A percentile compares a stretch with the other conserved stretches of the same genome.
These are phyloP conservation scores for Aspergillus ellipticus DNA, from an alignment of 495 filamentous ascomycete species.

Conservation along the genomic window DNA sequence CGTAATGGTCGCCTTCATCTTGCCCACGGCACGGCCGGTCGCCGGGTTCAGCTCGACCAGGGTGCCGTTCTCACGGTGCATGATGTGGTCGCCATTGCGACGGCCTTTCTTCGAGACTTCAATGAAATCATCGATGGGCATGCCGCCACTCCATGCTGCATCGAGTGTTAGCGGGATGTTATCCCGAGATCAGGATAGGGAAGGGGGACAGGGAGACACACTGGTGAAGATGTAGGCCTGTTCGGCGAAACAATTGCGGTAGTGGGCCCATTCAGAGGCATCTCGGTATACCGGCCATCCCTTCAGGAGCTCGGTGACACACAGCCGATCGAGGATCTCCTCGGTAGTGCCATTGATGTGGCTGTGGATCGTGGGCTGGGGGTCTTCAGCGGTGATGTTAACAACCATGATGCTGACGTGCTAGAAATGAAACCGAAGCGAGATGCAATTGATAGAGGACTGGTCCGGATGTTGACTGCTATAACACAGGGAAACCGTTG, in stretches of 20 bases:
- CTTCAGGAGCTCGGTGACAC: conserved; percentile 1
- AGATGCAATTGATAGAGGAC: neutral
- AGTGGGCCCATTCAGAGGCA: conserved; percentile 2
- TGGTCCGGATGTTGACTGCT: neutral
- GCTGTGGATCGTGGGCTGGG: conserved; percentile 1
- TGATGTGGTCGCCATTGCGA: conserved; percentile 2
- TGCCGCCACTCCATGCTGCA: conserved; percentile 1
- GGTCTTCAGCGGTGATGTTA: conserved; percentile 5
- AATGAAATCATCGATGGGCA: conserved; percentile 7
- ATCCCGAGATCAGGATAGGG: neutral
- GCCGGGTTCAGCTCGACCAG: conserved; percentile 1
- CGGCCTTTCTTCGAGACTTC: conserved; percentile 5
- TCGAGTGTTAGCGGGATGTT: neutral
- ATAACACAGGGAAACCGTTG: neutral
- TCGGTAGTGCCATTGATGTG: conserved; percentile 3
- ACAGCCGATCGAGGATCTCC: conserved; percentile 4
- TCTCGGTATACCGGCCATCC: conserved; percentile 5
- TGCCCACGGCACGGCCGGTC: conserved; percentile 2
- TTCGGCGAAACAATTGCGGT: conserved; percentile 1
- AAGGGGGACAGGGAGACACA: neutral
- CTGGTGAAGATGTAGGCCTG: conserved; percentile 2
- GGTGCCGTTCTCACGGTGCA: conserved; percentile 1
- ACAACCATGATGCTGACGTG: neutral
- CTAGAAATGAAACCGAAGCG: neutral
- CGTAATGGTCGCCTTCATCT: conserved; percentile 7